phyloP scores from a whole-genome alignment of 345 rosid species.

The Brassica napus region Da-Ae NC_063444.1:37359501-37360000 shows the following conservation, averaged over 20 bases:
- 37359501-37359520: constrained; percentile 33
- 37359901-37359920: constrained; percentile 57
- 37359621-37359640: constrained; percentile 64
- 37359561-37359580: constrained; percentile 83
- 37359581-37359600: constrained; percentile 67
- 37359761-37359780: constrained; percentile 80
- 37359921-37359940: constrained; percentile 58
- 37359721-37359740: not conserved
- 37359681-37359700: constrained; percentile 49
- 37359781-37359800: constrained; percentile 72
- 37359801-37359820: constrained; percentile 59
- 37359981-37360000: not conserved
- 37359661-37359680: constrained; percentile 88
- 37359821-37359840: constrained; percentile 62
- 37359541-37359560: constrained; percentile 37
- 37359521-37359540: constrained; percentile 11
- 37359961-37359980: constrained; percentile 50
- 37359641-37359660: constrained; percentile 71
- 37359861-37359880: constrained; percentile 38
- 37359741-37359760: constrained; percentile 16
- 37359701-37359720: not conserved
- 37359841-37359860: constrained; percentile 37
- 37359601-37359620: constrained; percentile 63
- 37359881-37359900: constrained; percentile 40
- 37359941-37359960: constrained; percentile 83